Conservation (phyloP, 805 yeast species). For the Myxozyma geophila region DNA sequence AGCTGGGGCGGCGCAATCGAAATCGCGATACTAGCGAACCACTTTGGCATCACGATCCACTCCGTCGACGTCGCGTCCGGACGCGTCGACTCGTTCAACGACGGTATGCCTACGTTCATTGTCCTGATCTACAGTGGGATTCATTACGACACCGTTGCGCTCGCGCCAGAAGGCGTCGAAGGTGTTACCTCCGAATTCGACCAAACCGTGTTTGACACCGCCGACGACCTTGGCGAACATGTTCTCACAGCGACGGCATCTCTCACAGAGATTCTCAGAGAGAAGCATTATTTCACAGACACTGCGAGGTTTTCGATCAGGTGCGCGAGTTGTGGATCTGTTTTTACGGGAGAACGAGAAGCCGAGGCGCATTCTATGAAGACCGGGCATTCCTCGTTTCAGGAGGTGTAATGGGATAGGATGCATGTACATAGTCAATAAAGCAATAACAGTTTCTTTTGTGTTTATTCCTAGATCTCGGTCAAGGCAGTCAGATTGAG, state of each 20-base stretch:
- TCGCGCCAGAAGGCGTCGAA: slow-evolving; percentile 43
- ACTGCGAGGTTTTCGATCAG: slow-evolving; percentile 61
- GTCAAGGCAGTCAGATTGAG: too few species aligned
- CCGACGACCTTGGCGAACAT: slow-evolving; percentile 43
- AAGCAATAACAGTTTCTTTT: too few species aligned
- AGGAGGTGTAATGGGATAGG: slow-evolving; percentile 48
- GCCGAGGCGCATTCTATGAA: slow-evolving; percentile 66
- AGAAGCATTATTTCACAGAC: slow-evolving; percentile 65
- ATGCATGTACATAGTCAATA: too few species aligned
- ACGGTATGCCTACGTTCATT: slow-evolving; percentile 52
- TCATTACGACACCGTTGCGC: slow-evolving; percentile 70
- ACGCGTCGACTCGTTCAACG: slow-evolving; percentile 59
- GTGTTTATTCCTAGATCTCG: too few species aligned
- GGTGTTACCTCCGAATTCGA: slow-evolving; percentile 45
- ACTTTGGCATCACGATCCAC: slow-evolving; percentile 56
- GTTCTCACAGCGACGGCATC: slow-evolving; percentile 49
- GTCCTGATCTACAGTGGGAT: slow-evolving; percentile 68
- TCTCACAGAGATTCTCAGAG: slow-evolving; percentile 54
- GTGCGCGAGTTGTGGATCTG: slow-evolving; percentile 60
- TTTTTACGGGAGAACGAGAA: slow-evolving; percentile 64
- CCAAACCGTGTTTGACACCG: slow-evolving; percentile 50
- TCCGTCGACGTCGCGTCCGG: slow-evolving; percentile 68
- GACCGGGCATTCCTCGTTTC: slow-evolving; percentile 66
- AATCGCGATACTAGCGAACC: slow-evolving; percentile 61
- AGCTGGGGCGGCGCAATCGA: slow-evolving; percentile 90